Percentiles rank a stretch among this genome's conserved stretches.
Evolutionary conservation across 805 yeast species (phyloP).

Genomic region (Yamadazyma laniorum): DNA sequence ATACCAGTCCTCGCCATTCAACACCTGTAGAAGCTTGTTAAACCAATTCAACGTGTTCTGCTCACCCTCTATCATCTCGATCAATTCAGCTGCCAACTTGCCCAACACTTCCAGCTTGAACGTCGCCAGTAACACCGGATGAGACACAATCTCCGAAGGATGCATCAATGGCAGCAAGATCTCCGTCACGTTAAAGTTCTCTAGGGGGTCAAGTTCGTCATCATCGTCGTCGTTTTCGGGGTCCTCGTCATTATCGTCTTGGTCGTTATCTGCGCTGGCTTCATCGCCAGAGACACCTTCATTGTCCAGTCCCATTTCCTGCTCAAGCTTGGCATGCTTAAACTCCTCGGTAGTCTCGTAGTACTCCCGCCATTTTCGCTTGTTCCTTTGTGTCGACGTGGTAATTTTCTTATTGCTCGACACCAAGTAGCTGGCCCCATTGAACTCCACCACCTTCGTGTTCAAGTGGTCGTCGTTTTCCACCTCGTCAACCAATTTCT

Average conservation of each 20-base stretch:
- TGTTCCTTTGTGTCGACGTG: slow-evolving; percentile 23
- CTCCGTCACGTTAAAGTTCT: slow-evolving; percentile 33
- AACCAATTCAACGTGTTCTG: slow-evolving; percentile 73
- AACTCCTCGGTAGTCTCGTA: slow-evolving; percentile 15
- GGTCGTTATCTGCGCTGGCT: slow-evolving; percentile 10
- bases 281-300: slow-evolving; percentile 17
- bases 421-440: slow-evolving; percentile 35
- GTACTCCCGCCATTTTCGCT: slow-evolving; percentile 36
- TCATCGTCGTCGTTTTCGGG: slow-evolving; percentile 12
- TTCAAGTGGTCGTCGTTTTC: slow-evolving; percentile 19
- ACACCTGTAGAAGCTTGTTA: slow-evolving; percentile 68
- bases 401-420: slow-evolving; percentile 36
- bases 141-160: slow-evolving; percentile 74
- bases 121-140: slow-evolving; percentile 66
- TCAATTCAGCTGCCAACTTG: slow-evolving; percentile 64
- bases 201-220: slow-evolving; percentile 30
- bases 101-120: slow-evolving; percentile 54
- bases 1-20: slow-evolving; percentile 84
- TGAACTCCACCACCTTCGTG: slow-evolving; percentile 39
- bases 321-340: slow-evolving; percentile 13
- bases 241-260: slow-evolving; percentile 15
- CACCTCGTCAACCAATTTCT: slow-evolving; percentile 22
- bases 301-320: slow-evolving; percentile 6
- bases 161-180: slow-evolving; percentile 75
- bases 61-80: slow-evolving; percentile 77